phyloP scores from a whole-genome alignment of 768 basidiomycete species.

The Russula emetica region DNA sequence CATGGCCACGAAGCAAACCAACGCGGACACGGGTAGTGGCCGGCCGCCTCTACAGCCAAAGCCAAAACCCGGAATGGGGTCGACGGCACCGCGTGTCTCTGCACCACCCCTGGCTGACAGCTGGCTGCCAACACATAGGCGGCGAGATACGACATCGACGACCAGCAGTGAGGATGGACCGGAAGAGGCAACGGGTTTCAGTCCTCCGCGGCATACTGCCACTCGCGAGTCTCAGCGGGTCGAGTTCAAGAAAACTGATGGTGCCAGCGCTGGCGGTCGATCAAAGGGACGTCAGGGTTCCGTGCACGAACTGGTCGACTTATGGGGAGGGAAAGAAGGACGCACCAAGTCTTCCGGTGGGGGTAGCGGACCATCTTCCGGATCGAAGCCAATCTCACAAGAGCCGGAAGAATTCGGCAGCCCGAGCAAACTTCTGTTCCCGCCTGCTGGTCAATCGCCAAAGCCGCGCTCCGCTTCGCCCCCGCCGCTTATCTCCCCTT shows the following conservation, averaged over 20 bases:
- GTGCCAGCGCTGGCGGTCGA: conserved; percentile 30
- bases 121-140: conserved; percentile 29
- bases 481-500: conserved; percentile 14
- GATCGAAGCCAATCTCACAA: conserved; percentile 6
- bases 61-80: conserved; percentile 23
- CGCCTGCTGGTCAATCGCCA: not conserved
- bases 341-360: conserved; percentile 3
- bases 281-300: conserved; percentile 68
- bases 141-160: conserved; percentile 39
- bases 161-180: conserved; percentile 58
- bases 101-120: conserved; percentile 29
- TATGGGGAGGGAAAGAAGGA: conserved; percentile 59
- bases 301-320: conserved; percentile 75
- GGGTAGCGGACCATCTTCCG: not conserved
- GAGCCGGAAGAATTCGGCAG: conserved; percentile 7
- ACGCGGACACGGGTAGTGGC: conserved; percentile 10
- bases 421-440: conserved; percentile 10
- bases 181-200: conserved; percentile 38
- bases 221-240: conserved; percentile 2
- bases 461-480: conserved; percentile 25
- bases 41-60: conserved; percentile 23
- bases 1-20: conserved; percentile 6
- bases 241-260: conserved; percentile 23
- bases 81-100: conserved; percentile 15
- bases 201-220: not conserved